These are phyloP conservation scores for Rhododendron griersonianum DNA, from an alignment of 148 eudicot genomes.

Conservation along the genomic window DNA sequence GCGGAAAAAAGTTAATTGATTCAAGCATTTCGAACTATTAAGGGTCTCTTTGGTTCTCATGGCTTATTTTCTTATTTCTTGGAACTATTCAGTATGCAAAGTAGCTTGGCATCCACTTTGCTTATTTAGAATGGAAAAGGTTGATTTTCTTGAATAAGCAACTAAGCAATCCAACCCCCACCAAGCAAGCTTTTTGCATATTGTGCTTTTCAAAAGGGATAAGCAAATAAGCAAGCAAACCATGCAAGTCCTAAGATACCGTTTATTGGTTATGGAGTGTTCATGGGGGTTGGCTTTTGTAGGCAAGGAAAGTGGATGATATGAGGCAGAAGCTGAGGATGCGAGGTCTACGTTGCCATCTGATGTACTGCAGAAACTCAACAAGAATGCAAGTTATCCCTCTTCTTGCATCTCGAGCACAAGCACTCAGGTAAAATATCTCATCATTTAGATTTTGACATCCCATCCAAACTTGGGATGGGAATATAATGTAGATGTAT, in stretches of 20 bases:
- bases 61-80: background rate
- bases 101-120: background rate
- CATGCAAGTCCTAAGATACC: background rate
- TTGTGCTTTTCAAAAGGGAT: background rate
- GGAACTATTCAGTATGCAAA: background rate
- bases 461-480: background rate
- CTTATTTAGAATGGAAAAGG: background rate
- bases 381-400: slow-evolving; percentile 75
- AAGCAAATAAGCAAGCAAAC: background rate
- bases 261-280: background rate
- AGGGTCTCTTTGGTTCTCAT: background rate
- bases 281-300: slow-evolving; percentile 12
- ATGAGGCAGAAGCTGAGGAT: slow-evolving; percentile 74
- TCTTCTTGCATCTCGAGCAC: slow-evolving; percentile 76
- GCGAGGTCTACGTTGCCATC: slow-evolving; percentile 77
- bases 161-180: background rate
- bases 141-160: background rate
- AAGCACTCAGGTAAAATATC: slow-evolving; percentile 55
- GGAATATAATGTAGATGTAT: background rate
- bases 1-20: background rate
- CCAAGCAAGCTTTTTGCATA: background rate
- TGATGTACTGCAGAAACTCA: slow-evolving; percentile 74
- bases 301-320: slow-evolving; percentile 71
- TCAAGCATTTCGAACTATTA: background rate
- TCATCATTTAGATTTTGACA: background rate